Conservation (phyloP, 2,329 filamentous ascomycete genomes). For the Cercospora brassicicola region DNA sequence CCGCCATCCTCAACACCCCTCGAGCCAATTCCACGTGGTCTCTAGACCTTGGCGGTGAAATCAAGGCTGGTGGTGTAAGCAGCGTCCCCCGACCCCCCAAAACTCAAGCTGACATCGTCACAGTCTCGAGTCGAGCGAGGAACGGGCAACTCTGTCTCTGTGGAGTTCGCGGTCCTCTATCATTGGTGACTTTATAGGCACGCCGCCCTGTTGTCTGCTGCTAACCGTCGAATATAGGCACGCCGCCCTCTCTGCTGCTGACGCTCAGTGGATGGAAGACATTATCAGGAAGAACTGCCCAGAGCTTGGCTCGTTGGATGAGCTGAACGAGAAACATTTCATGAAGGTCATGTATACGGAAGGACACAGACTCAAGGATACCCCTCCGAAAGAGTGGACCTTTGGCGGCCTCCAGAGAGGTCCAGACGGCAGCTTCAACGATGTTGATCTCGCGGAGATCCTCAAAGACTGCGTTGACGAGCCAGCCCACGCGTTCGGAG, state of each 20-base stretch:
- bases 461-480: slow-evolving; percentile 52
- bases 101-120: not conserved
- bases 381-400: slow-evolving; percentile 42
- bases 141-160: slow-evolving; percentile 48
- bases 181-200: slow-evolving; percentile 37
- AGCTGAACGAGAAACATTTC: slow-evolving; percentile 47
- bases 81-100: not conserved
- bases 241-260: slow-evolving; percentile 36
- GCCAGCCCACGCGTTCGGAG: slow-evolving; percentile 53
- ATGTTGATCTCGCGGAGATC: slow-evolving; percentile 48
- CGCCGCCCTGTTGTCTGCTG: slow-evolving; percentile 29
- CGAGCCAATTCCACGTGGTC: slow-evolving; percentile 50
- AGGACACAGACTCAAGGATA: slow-evolving; percentile 41
- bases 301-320: slow-evolving; percentile 46
- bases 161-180: slow-evolving; percentile 51
- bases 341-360: slow-evolving; percentile 43
- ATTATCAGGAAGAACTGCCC: slow-evolving; percentile 40
- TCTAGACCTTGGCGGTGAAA: slow-evolving; percentile 49
- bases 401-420: slow-evolving; percentile 46
- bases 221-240: slow-evolving; percentile 33
- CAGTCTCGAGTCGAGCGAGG: slow-evolving; percentile 44
- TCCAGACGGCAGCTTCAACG: slow-evolving; percentile 46
- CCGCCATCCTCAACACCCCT: slow-evolving; percentile 50
- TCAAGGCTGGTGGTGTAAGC: slow-evolving; percentile 42
- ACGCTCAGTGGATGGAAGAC: slow-evolving; percentile 50